Evolutionary conservation across 2,329 filamentous ascomycete genomes (phyloP), one percentile per base, ranked within the genome.

Genomic region (Tolypocladium pustulatum): DNA sequence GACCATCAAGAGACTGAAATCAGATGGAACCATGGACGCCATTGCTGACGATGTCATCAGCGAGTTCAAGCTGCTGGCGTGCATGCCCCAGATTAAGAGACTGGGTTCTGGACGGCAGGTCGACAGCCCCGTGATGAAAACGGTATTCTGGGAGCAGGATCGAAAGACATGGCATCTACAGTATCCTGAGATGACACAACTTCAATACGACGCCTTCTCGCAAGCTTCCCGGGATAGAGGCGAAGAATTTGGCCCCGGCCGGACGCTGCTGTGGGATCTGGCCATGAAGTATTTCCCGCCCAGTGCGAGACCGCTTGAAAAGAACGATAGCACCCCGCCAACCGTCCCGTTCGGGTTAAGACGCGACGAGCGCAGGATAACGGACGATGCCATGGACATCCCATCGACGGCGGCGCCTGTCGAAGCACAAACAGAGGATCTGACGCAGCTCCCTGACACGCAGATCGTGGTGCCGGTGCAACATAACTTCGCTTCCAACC

Each of bases 171-270:
- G 83, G 77, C 84, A 87, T 62, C 73, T 85, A 4, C 68, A 81
- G 56, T 87, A 87, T 63, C 84, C 84, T 0, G 80, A 84, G 61
- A 86, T 87, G 82, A 85, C 80, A 0, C 78, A 82, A 58, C 72
- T 82, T 8, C 83, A 87, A 61, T 78, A 79, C 58, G 76, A 79
- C 38, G 80, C 78, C 2, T 86, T 85, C 67, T 71, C 75, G 22
- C 68, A 75, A n/a, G 81, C 80, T 20, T 82, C 83, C 1, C 65
- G 71, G 37, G 71, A 72, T 0, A 73, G 79, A 38, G 74, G 74
- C 0, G 83, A 87, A 64, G 71, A 75, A 25, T 87, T 87, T 57
- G 71, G 70, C 0, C 80, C 78, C 2, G 79, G 78, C 2, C 76
- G 76, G 59, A 76, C 80, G 2, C 73, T 72, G 0, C 68, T 85